Conservation (phyloP, 495 filamentous ascomycete species). For the Daldinia decipiens region DNA sequence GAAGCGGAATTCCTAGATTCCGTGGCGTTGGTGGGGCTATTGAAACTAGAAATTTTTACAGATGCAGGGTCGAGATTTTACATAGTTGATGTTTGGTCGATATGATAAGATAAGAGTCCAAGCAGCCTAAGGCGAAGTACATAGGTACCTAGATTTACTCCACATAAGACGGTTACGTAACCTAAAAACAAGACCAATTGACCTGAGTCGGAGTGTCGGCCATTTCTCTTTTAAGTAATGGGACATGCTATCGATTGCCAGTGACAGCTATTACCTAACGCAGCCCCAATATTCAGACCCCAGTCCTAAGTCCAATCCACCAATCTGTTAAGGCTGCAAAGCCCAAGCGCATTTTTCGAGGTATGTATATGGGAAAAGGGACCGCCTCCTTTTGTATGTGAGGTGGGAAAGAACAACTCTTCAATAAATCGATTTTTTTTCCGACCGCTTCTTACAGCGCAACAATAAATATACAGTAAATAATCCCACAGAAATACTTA, state of each 20-base stretch:
- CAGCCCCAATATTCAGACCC: constrained; percentile 27
- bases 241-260: constrained; percentile 29
- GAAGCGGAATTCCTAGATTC: constrained; percentile 7
- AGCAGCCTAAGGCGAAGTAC: no score
- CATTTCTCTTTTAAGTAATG: constrained; percentile 27
- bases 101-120: constrained; percentile 38
- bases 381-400: constrained; percentile 41
- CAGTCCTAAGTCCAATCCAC: constrained; percentile 27
- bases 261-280: constrained; percentile 5
- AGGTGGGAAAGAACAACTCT: constrained; percentile 34
- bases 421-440: constrained; percentile 17
- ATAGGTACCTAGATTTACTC: neutral
- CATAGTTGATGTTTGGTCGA: neutral
- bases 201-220: constrained; percentile 25
- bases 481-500: constrained; percentile 20
- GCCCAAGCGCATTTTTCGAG: constrained; percentile 38
- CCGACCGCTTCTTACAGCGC: neutral
- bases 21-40: constrained; percentile 19
- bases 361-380: constrained; percentile 18
- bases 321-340: constrained; percentile 38
- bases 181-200: neutral
- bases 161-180: constrained; percentile 21
- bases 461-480: constrained; percentile 20
- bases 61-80: constrained; percentile 17
- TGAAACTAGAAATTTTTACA: constrained; percentile 33